Percentiles rank a stretch among this genome's conserved stretches.
Conservation (phyloP, 345 rosid genomes). For the Eucalyptus marginata region DNA sequence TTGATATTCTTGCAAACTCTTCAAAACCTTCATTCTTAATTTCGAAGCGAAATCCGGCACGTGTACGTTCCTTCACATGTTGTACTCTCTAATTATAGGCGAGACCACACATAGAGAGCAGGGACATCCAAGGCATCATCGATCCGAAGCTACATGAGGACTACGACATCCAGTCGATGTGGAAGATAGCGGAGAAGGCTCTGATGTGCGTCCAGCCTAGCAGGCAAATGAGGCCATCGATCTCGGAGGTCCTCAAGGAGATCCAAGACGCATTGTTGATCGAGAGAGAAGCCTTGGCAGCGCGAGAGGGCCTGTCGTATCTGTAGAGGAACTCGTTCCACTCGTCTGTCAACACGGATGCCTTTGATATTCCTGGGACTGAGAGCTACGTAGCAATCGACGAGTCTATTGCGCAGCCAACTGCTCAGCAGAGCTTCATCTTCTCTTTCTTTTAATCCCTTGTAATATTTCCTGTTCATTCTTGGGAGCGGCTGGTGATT, state of each 20-base stretch:
- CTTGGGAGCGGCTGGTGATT: neutral
- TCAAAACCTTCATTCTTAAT: neutral
- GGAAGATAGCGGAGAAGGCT: conserved; percentile 98
- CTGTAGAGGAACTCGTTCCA: conserved; percentile 49
- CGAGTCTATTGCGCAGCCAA: conserved; percentile 51
- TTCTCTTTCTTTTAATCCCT: neutral
- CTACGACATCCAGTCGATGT: conserved; percentile 86
- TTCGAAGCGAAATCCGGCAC: neutral
- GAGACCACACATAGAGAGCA: conserved; percentile 82
- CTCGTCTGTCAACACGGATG: conserved; percentile 48
- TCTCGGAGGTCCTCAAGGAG: conserved; percentile 90
- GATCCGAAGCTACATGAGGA: conserved; percentile 56
- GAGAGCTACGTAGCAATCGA: conserved; percentile 43
- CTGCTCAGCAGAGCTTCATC: conserved; percentile 30
- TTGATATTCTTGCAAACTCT: neutral
- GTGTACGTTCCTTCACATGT: neutral
- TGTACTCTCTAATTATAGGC: conserved; percentile 25
- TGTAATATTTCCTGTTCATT: neutral
- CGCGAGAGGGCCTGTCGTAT: conserved; percentile 55
- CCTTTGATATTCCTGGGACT: conserved; percentile 29
- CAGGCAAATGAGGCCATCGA: conserved; percentile 84
- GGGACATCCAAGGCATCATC: conserved; percentile 80
- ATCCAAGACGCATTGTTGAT: conserved; percentile 80
- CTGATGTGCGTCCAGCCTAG: conserved; percentile 81
- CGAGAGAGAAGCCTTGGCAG: conserved; percentile 44